A percentile compares a stretch with the other conserved stretches of the same genome.
Evolutionary conservation across 75 land plant genomes (phyloP).

Genomic region (Sequoia sempervirens): DNA sequence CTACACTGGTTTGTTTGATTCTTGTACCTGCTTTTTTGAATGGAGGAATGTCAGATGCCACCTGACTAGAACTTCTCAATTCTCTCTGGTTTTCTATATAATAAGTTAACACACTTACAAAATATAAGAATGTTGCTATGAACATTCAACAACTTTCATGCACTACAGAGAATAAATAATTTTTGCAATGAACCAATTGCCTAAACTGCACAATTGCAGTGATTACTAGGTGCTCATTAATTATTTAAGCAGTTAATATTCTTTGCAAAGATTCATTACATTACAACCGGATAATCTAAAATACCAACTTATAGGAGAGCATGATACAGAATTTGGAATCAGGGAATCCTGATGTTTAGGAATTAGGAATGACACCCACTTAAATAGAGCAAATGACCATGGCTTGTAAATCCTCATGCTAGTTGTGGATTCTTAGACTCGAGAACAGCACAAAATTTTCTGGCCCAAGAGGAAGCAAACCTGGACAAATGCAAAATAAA

Average conservation of each 20-base stretch:
- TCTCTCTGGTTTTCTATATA: too few species aligned
- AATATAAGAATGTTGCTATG: neutral
- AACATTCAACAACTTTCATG: neutral
- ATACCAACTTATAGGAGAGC: neutral
- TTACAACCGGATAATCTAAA: neutral
- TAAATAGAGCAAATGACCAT: neutral
- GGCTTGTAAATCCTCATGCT: neutral
- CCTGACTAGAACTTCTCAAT: neutral
- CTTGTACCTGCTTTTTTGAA: neutral
- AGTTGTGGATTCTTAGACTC: neutral
- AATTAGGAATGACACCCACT: neutral
- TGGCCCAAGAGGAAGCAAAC: too few species aligned
- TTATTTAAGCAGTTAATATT: neutral
- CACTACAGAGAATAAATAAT: neutral
- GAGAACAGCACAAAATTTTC: neutral
- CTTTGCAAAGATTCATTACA: neutral
- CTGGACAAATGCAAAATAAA: too few species aligned
- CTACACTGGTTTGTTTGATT: neutral
- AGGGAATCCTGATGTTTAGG: neutral
- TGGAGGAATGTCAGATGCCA: neutral
- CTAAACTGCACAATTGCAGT: neutral
- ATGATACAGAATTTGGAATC: neutral
- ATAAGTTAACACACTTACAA: neutral
- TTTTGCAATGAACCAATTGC: neutral
- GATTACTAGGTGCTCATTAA: neutral